Evolutionary conservation across 768 basidiomycete species (phyloP).

Genomic region (Erythrobasidium yunnanense): DNA sequence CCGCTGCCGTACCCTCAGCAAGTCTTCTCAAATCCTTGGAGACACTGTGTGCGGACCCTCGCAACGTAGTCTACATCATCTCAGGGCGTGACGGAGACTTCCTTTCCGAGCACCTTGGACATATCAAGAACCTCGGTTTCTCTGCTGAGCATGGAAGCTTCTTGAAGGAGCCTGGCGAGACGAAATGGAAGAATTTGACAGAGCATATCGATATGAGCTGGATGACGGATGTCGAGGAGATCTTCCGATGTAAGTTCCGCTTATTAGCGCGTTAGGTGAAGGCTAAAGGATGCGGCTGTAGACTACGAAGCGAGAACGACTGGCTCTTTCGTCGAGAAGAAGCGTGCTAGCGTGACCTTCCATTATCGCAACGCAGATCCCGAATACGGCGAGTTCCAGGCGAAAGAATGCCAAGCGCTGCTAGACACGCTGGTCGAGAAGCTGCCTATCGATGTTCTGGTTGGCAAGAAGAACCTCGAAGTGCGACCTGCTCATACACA

Average conservation of each 20-base stretch:
- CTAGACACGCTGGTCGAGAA: slow-evolving; percentile 91
- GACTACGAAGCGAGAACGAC: slow-evolving; percentile 59
- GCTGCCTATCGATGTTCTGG: slow-evolving; percentile 70
- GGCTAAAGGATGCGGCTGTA: background rate
- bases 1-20: slow-evolving; percentile 69
- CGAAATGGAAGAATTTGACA: slow-evolving; percentile 79
- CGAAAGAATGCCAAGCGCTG: slow-evolving; percentile 89
- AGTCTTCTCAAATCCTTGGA: slow-evolving; percentile 64
- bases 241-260: slow-evolving; percentile 63
- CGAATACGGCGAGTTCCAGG: slow-evolving; percentile 77
- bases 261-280: background rate
- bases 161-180: slow-evolving; percentile 58
- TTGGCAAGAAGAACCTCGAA: slow-evolving; percentile 95
- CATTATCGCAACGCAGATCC: slow-evolving; percentile 88
- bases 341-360: slow-evolving; percentile 97
- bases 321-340: slow-evolving; percentile 89
- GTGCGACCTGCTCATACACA: slow-evolving; percentile 89
- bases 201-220: slow-evolving; percentile 87
- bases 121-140: slow-evolving; percentile 71
- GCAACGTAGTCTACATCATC: slow-evolving; percentile 91
- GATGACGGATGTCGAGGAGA: slow-evolving; percentile 90
- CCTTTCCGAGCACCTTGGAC: slow-evolving; percentile 80
- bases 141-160: slow-evolving; percentile 94
- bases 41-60: slow-evolving; percentile 62
- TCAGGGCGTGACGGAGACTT: slow-evolving; percentile 89